Base-by-base conservation (phyloP, 805 yeast genomes). In the Starmerella vaccinii region DNA sequence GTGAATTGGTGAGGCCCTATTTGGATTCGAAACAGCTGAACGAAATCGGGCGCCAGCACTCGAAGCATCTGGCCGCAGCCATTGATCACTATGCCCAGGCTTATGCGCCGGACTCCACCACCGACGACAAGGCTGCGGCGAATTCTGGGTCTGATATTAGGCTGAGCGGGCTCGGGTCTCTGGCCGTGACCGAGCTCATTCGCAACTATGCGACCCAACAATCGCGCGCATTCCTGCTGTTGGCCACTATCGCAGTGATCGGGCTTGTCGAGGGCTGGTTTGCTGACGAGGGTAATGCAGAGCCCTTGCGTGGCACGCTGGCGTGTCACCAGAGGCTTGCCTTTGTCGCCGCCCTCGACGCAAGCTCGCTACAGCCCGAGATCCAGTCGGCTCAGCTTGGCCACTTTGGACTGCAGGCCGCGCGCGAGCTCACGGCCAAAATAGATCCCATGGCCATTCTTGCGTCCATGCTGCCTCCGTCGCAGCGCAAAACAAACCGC, bases 221-320 rank as follows among this genome's bases (percentile, higher is more conserved):
- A 32, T 41, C 52, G 6, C 34, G 23, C 16, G 26, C 48, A 22
- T 53, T 58, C 44, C 44, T 42, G 12, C 21, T 48, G 2, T 24
- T 53, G 21, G 19, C 44, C 24, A 32, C 50, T 13, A 21, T 59
- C 29, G 39, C 49, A 12, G 45, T 44, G 3, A 37, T 59, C 15
- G 60, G 59, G 3, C 47, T 53, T 7, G 56, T 53, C 21, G 61
- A 59, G 26, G 61, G 60, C 30, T 51, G 59, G 59, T 26, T 54
- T 6, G 38, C 32, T 8, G 33, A 27, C 6, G 45, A 16, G 4
- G 33, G 24, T 7, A 21, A 41, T 12, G 34, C 45, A 26, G 45
- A 41, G 33, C 45, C 45, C 15, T 27, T 41, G 45, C 45, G 45
- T 16, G 23, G 34, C 32, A 41, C 45, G 45, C 45, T 41, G 45